These are phyloP conservation scores for Ceratorhiza oryzae-sativae DNA, from an alignment of 1,284 basidiomycete species.

Conservation along the genomic window DNA sequence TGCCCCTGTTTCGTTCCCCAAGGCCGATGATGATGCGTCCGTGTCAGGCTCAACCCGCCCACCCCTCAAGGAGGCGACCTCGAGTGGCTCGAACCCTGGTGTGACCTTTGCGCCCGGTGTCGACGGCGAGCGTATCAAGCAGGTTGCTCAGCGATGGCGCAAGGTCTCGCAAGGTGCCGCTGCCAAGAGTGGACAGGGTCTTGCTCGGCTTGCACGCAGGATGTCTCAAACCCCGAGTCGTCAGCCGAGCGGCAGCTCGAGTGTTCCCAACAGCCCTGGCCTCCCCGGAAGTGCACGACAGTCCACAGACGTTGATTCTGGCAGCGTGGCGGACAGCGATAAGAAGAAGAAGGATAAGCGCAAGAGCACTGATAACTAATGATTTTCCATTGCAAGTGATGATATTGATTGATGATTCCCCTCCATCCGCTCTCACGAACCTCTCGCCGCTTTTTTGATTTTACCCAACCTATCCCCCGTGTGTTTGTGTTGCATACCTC, in stretches of 20 bases:
- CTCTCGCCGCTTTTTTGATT: constrained; percentile 1
- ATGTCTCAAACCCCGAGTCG: constrained; percentile 11
- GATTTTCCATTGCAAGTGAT: no score
- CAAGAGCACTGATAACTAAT: constrained; percentile 14
- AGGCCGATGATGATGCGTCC: constrained; percentile 16
- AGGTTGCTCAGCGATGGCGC: constrained; percentile 8
- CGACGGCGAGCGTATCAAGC: constrained; percentile 28
- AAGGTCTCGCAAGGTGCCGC: constrained; percentile 24
- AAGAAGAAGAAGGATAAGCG: constrained; percentile 39
- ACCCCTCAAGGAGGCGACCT: constrained; percentile 7
- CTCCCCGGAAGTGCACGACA: not conserved
- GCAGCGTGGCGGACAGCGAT: constrained; percentile 29
- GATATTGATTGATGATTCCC: not conserved
- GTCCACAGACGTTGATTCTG: constrained; percentile 12
- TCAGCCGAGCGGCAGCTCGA: constrained; percentile 17
- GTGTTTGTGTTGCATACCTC: constrained; percentile 12
- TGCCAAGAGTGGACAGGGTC: constrained; percentile 25
- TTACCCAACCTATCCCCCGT: not conserved
- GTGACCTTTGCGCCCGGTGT: constrained; percentile 22
- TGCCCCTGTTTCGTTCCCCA: constrained; percentile 10
- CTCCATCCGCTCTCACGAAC: not conserved
- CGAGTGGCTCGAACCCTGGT: not conserved
- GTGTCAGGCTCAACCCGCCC: constrained; percentile 12
- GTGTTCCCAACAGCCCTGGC: constrained; percentile 13
- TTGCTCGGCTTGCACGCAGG: constrained; percentile 15